These are phyloP conservation scores for Psilocybe tampanensis DNA, from an alignment of 768 basidiomycete genomes.

Conservation along the genomic window DNA sequence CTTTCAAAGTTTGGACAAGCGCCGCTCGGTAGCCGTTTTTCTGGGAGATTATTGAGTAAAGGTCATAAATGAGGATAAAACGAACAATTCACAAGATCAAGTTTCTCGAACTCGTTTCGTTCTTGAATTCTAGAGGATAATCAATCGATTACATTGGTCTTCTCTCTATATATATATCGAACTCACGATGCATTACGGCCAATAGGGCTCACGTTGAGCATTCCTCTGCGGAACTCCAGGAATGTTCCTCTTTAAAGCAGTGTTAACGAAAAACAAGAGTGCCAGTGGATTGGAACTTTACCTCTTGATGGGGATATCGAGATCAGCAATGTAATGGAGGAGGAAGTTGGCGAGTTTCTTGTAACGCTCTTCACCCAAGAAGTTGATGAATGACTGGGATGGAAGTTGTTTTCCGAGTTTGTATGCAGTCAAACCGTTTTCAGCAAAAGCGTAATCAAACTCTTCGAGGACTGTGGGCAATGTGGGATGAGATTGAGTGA, in stretches of 20 bases:
- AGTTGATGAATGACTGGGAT: conserved; percentile 87
- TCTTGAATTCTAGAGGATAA: conserved; percentile 64
- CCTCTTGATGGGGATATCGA: conserved; percentile 96
- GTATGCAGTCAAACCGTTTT: conserved; percentile 93
- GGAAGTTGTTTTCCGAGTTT: conserved; percentile 76
- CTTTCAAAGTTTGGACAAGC: conserved; percentile 76
- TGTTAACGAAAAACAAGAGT: neutral
- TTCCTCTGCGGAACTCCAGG: conserved; percentile 94
- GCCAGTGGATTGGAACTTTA: conserved; percentile 26
- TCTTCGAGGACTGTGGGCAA: conserved; percentile 63
- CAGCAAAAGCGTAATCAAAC: conserved; percentile 91
- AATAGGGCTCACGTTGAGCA: conserved; percentile 97
- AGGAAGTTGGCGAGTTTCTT: conserved; percentile 91
- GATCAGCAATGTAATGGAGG: conserved; percentile 88
- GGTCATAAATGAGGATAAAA: neutral
- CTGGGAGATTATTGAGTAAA: conserved; percentile 37
- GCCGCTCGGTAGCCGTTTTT: conserved; percentile 66
- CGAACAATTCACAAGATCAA: conserved; percentile 68
- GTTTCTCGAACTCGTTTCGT: conserved; percentile 73
- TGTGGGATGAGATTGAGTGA: neutral
- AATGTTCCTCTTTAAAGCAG: conserved; percentile 75
- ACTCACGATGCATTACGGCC: conserved; percentile 93
- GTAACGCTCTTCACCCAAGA: conserved; percentile 90
- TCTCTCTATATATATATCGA: too few relatives aligned
- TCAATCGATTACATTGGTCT: too few relatives aligned